Evolutionary conservation across 441 rosid genomes (phyloP).

Genomic region (Euphorbia corollata): DNA sequence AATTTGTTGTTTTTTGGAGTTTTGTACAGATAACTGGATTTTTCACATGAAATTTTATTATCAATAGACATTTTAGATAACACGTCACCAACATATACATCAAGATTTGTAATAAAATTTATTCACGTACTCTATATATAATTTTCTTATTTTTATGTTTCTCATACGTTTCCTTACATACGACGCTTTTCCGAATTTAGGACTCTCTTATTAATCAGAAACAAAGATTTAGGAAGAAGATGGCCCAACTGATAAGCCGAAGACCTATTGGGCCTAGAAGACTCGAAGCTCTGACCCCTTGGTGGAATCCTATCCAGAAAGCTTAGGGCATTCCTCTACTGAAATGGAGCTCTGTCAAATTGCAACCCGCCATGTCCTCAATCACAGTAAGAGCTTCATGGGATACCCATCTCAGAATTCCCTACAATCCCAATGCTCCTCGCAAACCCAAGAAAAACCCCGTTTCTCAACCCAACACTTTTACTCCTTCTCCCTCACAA

Average conservation of each 20-base stretch:
- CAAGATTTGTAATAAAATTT: too few relatives aligned
- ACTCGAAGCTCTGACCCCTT: background rate
- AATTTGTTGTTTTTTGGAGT: too few relatives aligned
- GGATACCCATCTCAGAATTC: conserved; percentile 45
- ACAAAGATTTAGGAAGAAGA: too few relatives aligned
- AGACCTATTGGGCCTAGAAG: background rate
- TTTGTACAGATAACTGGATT: too few relatives aligned
- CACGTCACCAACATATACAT: too few relatives aligned
- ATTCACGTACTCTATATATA: too few relatives aligned
- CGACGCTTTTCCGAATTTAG: too few relatives aligned
- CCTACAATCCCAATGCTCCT: conserved; percentile 59
- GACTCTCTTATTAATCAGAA: too few relatives aligned
- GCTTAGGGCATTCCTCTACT: background rate
- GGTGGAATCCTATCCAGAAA: background rate
- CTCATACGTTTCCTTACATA: too few relatives aligned
- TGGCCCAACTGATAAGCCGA: background rate
- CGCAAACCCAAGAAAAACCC: conserved; percentile 28
- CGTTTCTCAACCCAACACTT: background rate
- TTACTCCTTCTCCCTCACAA: conserved; percentile 2
- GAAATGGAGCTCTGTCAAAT: background rate
- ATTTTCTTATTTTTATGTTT: too few relatives aligned
- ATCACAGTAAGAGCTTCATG: conserved; percentile 37
- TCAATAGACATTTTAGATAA: too few relatives aligned
- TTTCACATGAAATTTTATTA: too few relatives aligned
- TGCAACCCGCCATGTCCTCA: conserved; percentile 7